Evolutionary conservation across 2,329 filamentous ascomycete genomes (phyloP).

Genomic region (Fusarium sp.): DNA sequence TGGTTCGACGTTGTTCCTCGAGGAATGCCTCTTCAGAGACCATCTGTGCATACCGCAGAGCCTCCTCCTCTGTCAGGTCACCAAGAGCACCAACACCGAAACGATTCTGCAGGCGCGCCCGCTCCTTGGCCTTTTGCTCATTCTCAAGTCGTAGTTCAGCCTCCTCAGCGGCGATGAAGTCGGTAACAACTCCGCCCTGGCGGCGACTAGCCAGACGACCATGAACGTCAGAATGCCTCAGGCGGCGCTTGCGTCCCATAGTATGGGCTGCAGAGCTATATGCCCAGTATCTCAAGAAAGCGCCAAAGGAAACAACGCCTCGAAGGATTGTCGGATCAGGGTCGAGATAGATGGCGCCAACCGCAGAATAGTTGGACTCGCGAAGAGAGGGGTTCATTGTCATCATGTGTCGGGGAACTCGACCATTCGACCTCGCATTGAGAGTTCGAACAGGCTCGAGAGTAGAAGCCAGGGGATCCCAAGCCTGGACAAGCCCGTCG

Average conservation of each 20-base stretch:
- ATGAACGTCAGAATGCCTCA: slow-evolving; percentile 74
- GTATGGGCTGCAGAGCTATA: slow-evolving; percentile 87
- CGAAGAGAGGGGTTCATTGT: slow-evolving; percentile 68
- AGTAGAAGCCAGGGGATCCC: slow-evolving; percentile 92
- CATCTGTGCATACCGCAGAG: slow-evolving; percentile 73
- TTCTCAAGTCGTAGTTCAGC: slow-evolving; percentile 82
- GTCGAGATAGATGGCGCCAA: slow-evolving; percentile 86
- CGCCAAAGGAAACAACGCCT: slow-evolving; percentile 88
- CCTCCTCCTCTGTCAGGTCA: slow-evolving; percentile 74
- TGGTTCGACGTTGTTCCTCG: slow-evolving; percentile 68
- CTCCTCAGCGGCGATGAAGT: slow-evolving; percentile 89
- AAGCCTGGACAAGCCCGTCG: slow-evolving; percentile 94
- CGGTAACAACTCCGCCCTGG: slow-evolving; percentile 76
- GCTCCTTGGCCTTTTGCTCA: slow-evolving; percentile 73
- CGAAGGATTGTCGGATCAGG: slow-evolving; percentile 87
- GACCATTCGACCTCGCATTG: slow-evolving; percentile 84
- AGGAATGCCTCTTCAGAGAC: slow-evolving; percentile 72
- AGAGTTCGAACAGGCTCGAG: slow-evolving; percentile 84
- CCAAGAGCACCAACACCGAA: slow-evolving; percentile 83
- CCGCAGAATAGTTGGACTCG: slow-evolving; percentile 82
- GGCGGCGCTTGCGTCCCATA: slow-evolving; percentile 81
- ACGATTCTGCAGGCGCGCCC: slow-evolving; percentile 77
- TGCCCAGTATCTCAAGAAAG: slow-evolving; percentile 91
- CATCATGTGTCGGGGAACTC: slow-evolving; percentile 79
- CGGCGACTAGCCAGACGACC: slow-evolving; percentile 63